phyloP scores from a whole-genome alignment of 495 filamentous ascomycete genomes.

The Penicillium longicatenatum region DNA sequence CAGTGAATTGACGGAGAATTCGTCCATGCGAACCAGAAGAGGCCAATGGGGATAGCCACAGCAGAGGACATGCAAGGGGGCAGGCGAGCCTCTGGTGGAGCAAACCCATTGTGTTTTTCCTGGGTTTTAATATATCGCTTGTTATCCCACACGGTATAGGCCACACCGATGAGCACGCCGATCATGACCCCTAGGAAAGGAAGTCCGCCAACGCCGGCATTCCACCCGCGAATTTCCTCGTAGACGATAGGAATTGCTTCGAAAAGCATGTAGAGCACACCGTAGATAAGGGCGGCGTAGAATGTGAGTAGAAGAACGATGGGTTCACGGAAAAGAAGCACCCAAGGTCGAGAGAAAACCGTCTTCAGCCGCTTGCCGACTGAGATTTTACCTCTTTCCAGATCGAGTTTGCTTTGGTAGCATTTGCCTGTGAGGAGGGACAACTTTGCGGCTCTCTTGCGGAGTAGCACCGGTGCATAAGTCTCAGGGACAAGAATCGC shows the following conservation, averaged over 20 bases:
- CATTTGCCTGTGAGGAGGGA: conserved; percentile 57
- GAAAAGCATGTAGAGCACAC: conserved; percentile 82
- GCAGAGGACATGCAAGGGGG: conserved; percentile 45
- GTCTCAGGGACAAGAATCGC: conserved; percentile 56
- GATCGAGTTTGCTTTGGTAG: conserved; percentile 52
- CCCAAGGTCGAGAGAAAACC: conserved; percentile 50
- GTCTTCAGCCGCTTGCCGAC: conserved; percentile 41
- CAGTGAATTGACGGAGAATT: conserved; percentile 69
- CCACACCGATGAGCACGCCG: conserved; percentile 65
- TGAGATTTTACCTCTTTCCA: conserved; percentile 40
- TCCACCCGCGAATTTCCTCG: conserved; percentile 70
- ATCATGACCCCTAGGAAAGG: conserved; percentile 79
- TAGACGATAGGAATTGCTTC: conserved; percentile 82
- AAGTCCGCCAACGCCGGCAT: conserved; percentile 67
- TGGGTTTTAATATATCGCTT: conserved; percentile 43
- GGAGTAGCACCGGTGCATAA: conserved; percentile 58
- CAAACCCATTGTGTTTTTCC: conserved; percentile 38
- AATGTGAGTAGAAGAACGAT: conserved; percentile 67
- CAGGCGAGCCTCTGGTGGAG: conserved; percentile 50
- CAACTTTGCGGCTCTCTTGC: conserved; percentile 45
- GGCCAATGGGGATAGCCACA: conserved; percentile 44
- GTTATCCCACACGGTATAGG: conserved; percentile 49
- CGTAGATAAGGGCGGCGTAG: conserved; percentile 75
- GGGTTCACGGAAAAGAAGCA: conserved; percentile 52
- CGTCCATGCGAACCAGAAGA: conserved; percentile 73